Base-by-base conservation (phyloP, 257 asterid species). In the Petrea volubilis region DNA sequence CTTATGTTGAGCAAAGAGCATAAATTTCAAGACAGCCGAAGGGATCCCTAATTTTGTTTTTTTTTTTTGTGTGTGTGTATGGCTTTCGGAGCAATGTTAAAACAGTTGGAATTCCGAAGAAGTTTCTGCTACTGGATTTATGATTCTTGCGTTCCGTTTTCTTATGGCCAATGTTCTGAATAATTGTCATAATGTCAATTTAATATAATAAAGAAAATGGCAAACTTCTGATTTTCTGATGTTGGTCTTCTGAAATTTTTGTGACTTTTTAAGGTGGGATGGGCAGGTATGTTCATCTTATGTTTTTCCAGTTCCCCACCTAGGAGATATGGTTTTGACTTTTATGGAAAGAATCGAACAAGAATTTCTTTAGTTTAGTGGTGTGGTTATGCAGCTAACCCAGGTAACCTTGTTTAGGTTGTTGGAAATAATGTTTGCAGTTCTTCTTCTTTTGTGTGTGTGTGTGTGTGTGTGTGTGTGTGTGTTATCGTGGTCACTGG, bases 1-100 rank as follows among this genome's bases (percentile, higher is more conserved):
- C 99, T 67, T 95, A 92, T 44, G 90, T 95, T 56, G 99, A 92
- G 90, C 87, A 92, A 76, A 90, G 99, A 78, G 89, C 96, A 52
- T 92, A 76, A 81, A 25, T 20, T 55, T 78, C 64, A 62, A 40
- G 41, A 60, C 59, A 20, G 76, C 60, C 21, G 15, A 25, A 55
- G 13, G 21, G 49, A 47, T 66, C 60, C 61, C n/a, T n/a, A n/a
- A n/a, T n/a, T n/a, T n/a, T n/a, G n/a, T n/a, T n/a, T n/a, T n/a
- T n/a, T n/a, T n/a, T n/a, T 50, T 53, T 41, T 49, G 52, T 72
- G 7, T 63, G 74, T 69, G 70, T 68, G 71, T 62, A 25, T 28
- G 47, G 72, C 77, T 40, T 64, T 74, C 43, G 2, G 59, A 53
- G 63, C 73, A 71, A 28, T 53, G 70, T 50, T 50, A 34, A 18